phyloP scores from a whole-genome alignment of 495 filamentous ascomycete genomes.

The Hypoxylon lienhwacheense region DNA sequence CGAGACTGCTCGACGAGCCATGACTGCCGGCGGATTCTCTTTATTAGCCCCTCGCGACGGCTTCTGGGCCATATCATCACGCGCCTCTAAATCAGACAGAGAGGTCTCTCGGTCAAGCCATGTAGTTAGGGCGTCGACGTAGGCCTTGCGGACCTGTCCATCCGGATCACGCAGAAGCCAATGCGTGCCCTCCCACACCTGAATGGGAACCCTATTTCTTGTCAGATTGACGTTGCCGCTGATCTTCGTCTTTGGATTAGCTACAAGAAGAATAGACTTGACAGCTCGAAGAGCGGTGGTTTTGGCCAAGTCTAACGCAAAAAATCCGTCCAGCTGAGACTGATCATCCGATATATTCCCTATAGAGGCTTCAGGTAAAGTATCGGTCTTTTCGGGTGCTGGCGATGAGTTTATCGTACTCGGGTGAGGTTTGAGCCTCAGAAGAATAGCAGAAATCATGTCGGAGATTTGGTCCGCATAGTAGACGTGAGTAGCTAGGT shows the following conservation, averaged over 20 bases:
- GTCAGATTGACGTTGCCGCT: conserved; percentile 63
- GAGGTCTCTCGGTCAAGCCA: conserved; percentile 83
- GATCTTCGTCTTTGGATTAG: conserved; percentile 64
- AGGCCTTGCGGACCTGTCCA: conserved; percentile 74
- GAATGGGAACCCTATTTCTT: conserved; percentile 70
- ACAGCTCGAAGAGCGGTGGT: conserved; percentile 76
- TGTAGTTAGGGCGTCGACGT: conserved; percentile 75
- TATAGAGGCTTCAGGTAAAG: conserved; percentile 34
- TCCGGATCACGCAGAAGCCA: conserved; percentile 82
- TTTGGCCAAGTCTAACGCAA: conserved; percentile 72
- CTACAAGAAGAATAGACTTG: conserved; percentile 76
- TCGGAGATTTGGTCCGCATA: conserved; percentile 92
- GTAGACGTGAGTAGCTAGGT: conserved; percentile 90
- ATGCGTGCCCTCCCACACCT: conserved; percentile 89
- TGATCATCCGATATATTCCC: conserved; percentile 42
- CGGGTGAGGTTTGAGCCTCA: conserved; percentile 68
- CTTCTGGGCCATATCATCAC: conserved; percentile 54
- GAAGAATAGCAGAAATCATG: conserved; percentile 79
- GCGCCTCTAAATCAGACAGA: conserved; percentile 62
- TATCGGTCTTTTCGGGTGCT: conserved; percentile 45
- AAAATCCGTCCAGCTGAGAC: conserved; percentile 60
- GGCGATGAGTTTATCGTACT: conserved; percentile 44
- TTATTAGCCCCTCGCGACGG: conserved; percentile 43
- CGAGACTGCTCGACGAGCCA: conserved; percentile 68
- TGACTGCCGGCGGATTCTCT: conserved; percentile 33